Conservation (phyloP, 495 filamentous ascomycete species). For the Penicillium maclennaniae region DNA sequence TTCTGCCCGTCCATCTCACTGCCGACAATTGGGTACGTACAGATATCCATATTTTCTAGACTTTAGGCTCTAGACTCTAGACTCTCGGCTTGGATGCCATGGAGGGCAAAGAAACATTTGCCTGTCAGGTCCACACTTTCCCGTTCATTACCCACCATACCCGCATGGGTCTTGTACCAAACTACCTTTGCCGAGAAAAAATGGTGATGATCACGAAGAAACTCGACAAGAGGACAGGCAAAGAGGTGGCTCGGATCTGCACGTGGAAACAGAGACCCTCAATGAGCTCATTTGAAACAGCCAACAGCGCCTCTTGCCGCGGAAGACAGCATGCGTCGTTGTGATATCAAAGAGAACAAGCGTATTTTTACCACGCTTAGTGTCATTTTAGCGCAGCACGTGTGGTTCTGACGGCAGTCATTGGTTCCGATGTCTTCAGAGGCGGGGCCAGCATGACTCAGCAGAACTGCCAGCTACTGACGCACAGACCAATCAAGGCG, state of each 20-base stretch:
- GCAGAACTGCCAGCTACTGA: not conserved
- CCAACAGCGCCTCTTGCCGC: not conserved
- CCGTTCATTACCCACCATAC: not conserved
- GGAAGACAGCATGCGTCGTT: too few relatives aligned
- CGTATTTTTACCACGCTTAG: not conserved
- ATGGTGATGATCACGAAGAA: not conserved
- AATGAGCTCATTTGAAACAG: not conserved
- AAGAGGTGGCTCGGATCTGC: not conserved
- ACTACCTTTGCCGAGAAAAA: not conserved
- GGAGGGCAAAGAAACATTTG: not conserved
- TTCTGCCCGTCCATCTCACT: too few relatives aligned
- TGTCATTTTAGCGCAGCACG: conserved; percentile 2
- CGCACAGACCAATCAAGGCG: not conserved
- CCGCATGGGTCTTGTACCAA: not conserved
- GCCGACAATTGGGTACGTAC: too few relatives aligned
- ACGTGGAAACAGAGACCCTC: not conserved
- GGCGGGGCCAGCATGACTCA: too few relatives aligned
- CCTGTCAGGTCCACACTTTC: not conserved
- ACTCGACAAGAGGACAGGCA: not conserved
- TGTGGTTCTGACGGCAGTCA: conserved; percentile 3
- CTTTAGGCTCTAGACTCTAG: not conserved
- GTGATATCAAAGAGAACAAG: not conserved
- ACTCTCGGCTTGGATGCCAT: not conserved
- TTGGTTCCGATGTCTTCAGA: too few relatives aligned
- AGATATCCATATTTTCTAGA: not conserved